Conservation (phyloP, 345 rosid species). For the Dipteronia sinensis region DNA sequence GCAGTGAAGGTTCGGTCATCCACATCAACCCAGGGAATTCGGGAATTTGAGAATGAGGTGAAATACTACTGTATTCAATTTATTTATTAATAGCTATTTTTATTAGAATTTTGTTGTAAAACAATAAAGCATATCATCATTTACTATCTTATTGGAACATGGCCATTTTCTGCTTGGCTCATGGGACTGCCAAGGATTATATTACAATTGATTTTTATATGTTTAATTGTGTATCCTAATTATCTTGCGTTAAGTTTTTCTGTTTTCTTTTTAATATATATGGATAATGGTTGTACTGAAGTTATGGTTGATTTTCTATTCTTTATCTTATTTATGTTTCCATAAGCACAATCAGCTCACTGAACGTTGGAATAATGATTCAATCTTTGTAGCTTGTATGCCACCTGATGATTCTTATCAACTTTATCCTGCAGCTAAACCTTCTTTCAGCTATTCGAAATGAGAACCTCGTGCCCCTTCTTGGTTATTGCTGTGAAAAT, state of each 20-base stretch:
- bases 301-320: neutral
- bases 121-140: neutral
- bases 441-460: conserved; percentile 68
- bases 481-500: conserved; percentile 64
- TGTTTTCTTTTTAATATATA: too few relatives aligned
- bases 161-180: too few relatives aligned
- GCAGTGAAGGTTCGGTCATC: conserved; percentile 63
- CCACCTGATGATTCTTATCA: conserved; percentile 10
- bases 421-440: conserved; percentile 45
- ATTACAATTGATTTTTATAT: too few relatives aligned
- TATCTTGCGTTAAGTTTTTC: too few relatives aligned
- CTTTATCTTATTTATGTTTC: neutral
- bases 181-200: too few relatives aligned
- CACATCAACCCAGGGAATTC: conserved; percentile 59
- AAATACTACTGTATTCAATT: neutral
- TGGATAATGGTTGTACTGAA: neutral
- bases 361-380: too few relatives aligned
- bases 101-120: neutral
- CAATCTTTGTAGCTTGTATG: neutral
- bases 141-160: too few relatives aligned
- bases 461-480: conserved; percentile 68
- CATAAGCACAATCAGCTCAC: conserved; percentile 2
- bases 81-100: neutral
- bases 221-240: too few relatives aligned
- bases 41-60: conserved; percentile 66